phyloP scores from a whole-genome alignment of 352 stramenopile species.

The Lagenidium giganteum region DNA sequence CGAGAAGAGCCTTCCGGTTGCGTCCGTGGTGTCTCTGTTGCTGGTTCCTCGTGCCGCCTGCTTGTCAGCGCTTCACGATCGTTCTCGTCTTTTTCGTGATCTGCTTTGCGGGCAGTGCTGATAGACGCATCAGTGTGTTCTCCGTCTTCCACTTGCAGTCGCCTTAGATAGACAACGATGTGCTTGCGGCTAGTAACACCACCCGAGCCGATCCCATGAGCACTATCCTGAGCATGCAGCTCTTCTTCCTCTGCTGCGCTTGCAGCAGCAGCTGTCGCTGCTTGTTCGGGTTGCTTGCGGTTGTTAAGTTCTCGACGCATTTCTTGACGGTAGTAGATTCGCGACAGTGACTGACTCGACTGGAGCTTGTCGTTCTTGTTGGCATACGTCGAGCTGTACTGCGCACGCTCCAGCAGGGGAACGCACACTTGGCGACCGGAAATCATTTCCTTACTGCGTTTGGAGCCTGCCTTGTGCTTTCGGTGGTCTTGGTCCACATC shows the following conservation, averaged over 20 bases:
- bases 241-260: not conserved
- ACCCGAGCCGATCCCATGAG: not conserved
- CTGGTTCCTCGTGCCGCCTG: too few relatives aligned
- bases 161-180: constrained; percentile 20
- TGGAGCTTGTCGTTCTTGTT: constrained; percentile 9
- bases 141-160: constrained; percentile 8
- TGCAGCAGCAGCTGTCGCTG: not conserved
- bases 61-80: too few relatives aligned
- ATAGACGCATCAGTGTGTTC: too few relatives aligned
- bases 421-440: constrained; percentile 23
- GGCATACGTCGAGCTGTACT: constrained; percentile 25
- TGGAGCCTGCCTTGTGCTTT: not conserved
- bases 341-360: constrained; percentile 18
- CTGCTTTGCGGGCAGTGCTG: too few relatives aligned
- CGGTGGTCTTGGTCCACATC: too few relatives aligned
- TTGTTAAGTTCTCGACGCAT: not conserved
- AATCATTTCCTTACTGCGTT: constrained; percentile 1
- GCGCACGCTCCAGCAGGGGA: constrained; percentile 23
- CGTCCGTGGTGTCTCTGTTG: too few relatives aligned
- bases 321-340: constrained; percentile 6
- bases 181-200: constrained; percentile 3
- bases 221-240: too few relatives aligned
- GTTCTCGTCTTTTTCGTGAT: too few relatives aligned
- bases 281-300: not conserved
- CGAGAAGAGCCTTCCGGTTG: too few relatives aligned